phyloP scores from a whole-genome alignment of 495 filamentous ascomycete genomes.

The Penicillium canescens region DNA sequence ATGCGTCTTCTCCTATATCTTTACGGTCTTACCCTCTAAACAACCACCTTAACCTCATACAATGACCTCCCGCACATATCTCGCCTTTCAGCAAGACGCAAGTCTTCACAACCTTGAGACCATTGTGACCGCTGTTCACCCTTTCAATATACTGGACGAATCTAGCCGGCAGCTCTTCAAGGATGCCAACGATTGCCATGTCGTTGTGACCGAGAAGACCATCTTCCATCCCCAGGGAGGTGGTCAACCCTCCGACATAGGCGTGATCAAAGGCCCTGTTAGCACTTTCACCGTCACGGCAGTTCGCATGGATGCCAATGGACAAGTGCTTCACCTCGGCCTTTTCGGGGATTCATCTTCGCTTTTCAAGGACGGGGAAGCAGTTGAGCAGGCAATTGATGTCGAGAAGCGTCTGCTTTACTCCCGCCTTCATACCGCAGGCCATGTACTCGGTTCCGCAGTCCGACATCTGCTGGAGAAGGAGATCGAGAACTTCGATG shows the following conservation, averaged over 20 bases:
- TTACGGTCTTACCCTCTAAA: too few relatives aligned
- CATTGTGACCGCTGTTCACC: slow-evolving; percentile 41
- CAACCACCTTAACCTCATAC: too few relatives aligned
- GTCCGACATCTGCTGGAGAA: slow-evolving; percentile 53
- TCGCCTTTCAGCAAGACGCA: slow-evolving; percentile 56
- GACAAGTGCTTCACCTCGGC: slow-evolving; percentile 60
- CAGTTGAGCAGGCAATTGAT: slow-evolving; percentile 53
- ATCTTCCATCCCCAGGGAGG: slow-evolving; percentile 70
- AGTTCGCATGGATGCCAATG: slow-evolving; percentile 44
- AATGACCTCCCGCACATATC: slow-evolving; percentile 3
- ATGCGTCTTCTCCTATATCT: too few relatives aligned
- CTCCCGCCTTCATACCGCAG: slow-evolving; percentile 64
- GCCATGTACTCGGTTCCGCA: slow-evolving; percentile 61
- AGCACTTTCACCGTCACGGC: slow-evolving; percentile 42
- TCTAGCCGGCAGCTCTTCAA: slow-evolving; percentile 53
- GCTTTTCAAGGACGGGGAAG: slow-evolving; percentile 35
- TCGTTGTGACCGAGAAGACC: slow-evolving; percentile 58
- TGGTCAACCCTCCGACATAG: slow-evolving; percentile 63
- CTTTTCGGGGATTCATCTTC: slow-evolving; percentile 35
- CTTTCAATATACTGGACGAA: slow-evolving; percentile 46
- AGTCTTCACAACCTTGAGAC: slow-evolving; percentile 46
- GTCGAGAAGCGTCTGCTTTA: slow-evolving; percentile 52
- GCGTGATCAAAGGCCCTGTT: slow-evolving; percentile 41
- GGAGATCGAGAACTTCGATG: slow-evolving; percentile 51
- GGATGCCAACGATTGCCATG: slow-evolving; percentile 42